phyloP scores from a whole-genome alignment of 139 green algal species.

The Coccomyxa sp. region DNA sequence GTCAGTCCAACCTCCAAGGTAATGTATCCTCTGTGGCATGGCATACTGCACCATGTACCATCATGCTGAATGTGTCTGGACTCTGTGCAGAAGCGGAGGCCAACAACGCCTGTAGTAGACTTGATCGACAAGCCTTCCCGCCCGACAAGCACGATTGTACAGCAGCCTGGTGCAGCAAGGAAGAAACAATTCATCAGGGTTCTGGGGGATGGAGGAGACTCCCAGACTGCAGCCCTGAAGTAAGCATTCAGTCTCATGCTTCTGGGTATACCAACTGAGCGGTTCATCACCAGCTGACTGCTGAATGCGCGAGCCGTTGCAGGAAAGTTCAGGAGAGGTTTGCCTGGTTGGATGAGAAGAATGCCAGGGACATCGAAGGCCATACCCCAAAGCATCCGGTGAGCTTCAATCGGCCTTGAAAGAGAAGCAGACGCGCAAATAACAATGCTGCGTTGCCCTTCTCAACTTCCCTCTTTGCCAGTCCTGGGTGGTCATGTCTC shows the following conservation, averaged over 20 bases:
- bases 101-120: no score
- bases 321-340: constrained; percentile 18
- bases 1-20: no score
- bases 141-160: not conserved
- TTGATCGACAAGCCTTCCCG: no score
- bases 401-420: not conserved
- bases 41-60: no score
- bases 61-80: no score
- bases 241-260: not conserved
- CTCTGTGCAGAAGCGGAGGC: no score
- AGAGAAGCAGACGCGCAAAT: no score
- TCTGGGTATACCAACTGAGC: not conserved
- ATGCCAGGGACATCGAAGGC: constrained; percentile 13
- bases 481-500: no score
- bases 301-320: not conserved
- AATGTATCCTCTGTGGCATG: no score
- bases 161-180: not conserved
- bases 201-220: constrained; percentile 14
- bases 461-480: no score
- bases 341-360: constrained; percentile 15
- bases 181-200: constrained; percentile 4
- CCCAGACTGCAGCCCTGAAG: constrained; percentile 6
- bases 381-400: constrained; percentile 10
- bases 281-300: not conserved
- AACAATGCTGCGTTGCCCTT: no score